Percentiles rank a stretch among this genome's conserved stretches.
These are phyloP conservation scores for Cicer yamashitae DNA, from an alignment of 306 rosid genomes.

Conservation along the genomic window DNA sequence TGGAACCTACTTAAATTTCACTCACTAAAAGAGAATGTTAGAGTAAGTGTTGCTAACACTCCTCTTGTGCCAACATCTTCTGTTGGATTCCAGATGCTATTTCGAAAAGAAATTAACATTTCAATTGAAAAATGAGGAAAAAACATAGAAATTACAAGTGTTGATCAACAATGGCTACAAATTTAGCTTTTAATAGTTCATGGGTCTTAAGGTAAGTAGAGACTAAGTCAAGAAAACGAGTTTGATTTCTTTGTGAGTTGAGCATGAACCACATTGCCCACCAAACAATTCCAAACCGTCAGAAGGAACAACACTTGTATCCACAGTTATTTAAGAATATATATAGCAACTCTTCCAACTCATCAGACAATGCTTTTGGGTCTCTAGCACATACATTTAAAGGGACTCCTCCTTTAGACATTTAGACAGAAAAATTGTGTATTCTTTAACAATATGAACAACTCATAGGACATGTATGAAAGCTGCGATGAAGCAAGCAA, in stretches of 20 bases:
- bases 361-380: neutral
- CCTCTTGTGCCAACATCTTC: neutral
- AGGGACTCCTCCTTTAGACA: neutral
- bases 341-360: neutral
- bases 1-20: neutral
- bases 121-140: conserved; percentile 6
- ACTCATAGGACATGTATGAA: too few species aligned
- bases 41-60: neutral
- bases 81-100: conserved; percentile 4
- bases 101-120: conserved; percentile 11
- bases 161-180: neutral
- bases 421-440: neutral
- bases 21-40: neutral
- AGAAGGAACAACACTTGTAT: neutral
- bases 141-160: neutral
- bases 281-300: neutral
- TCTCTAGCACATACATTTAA: neutral
- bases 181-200: neutral
- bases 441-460: neutral
- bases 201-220: neutral
- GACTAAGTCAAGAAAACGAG: neutral
- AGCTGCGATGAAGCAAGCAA: too few species aligned
- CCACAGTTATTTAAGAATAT: neutral
- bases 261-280: neutral
- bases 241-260: neutral